Evolutionary conservation across 768 basidiomycete genomes (phyloP), one percentile per base, ranked within the genome.

Genomic region (Krasilnikovozyma curviuscula): DNA sequence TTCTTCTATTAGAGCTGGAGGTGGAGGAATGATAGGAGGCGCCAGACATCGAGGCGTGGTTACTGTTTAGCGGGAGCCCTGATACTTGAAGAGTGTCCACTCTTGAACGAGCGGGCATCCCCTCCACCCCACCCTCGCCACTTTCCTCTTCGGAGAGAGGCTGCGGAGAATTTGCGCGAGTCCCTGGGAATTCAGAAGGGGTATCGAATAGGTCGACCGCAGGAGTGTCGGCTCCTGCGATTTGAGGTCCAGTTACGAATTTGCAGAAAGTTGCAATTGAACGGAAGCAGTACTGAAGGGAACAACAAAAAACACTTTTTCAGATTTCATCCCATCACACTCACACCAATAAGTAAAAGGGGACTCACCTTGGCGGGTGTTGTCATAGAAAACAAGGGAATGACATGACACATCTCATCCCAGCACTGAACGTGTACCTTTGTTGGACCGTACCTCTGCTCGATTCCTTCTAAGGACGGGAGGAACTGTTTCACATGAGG

Each of bases 351-450:
- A n/a, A n/a, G n/a, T n/a, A n/a, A n/a, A n/a, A n/a, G n/a, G n/a
- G n/a, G n/a, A n/a, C n/a, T n/a, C n/a, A n/a, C n/a, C n/a, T n/a
- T n/a, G n/a, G n/a, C n/a, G n/a, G n/a, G n/a, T n/a, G 50, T 52
- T 2, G 50, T 52, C 50, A 52, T 52, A 23, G 50, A 52, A 29
- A 46, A 52, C 10, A 52, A 40, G 1, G 50, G 50, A 0, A 52
- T 13, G 27, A 52, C 50, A 40, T 52, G 50, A 41, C 50, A 52
- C 40, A 47, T 41, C 50, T 52, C 85, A 59, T 95, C 88, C 59
- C 86, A 93, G 1, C 93, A 76, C 62, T 95, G 88, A 10, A 95
- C 68, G 66, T 95, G 88, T 16, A 91, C 85, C 48, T 78, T 70
- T 1, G 88, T 86, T 2, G 81, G 59, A 2, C 59, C 59, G 53